A percentile compares a stretch with the other conserved stretches of the same genome.
Evolutionary conservation across 768 basidiomycete genomes (phyloP).

Genomic region (Phlebiopsis gigantea): DNA sequence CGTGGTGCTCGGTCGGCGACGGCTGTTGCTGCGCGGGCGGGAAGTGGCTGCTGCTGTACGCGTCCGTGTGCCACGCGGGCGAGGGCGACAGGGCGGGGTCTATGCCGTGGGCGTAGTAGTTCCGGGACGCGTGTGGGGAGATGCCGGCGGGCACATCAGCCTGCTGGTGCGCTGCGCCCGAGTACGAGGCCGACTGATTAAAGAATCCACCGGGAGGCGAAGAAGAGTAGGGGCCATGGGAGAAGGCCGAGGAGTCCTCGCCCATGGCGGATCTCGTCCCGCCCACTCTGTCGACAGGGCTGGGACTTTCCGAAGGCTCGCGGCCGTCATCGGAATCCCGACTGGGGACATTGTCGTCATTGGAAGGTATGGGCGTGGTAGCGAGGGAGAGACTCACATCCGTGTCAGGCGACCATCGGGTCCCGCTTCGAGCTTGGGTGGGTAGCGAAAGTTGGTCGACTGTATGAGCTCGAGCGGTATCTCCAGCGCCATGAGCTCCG

Average conservation of each 20-base stretch:
- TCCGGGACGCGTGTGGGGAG: conserved; percentile 1
- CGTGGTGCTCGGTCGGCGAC: not conserved
- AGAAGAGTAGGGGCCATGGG: conserved; percentile 12
- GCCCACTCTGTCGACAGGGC: conserved; percentile 6
- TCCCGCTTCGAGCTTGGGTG: conserved; percentile 72
- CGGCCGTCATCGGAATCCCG: conserved; percentile 11
- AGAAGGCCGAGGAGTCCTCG: conserved; percentile 20
- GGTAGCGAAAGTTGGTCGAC: conserved; percentile 77
- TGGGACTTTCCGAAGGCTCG: conserved; percentile 12
- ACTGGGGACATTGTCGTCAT: conserved; percentile 3
- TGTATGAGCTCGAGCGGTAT: conserved; percentile 78
- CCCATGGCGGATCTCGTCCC: conserved; percentile 5
- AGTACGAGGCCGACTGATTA: conserved; percentile 2
- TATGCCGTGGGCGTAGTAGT: conserved; percentile 4
- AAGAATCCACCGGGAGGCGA: not conserved
- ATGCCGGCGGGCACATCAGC: conserved; percentile 1
- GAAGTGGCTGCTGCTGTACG: not conserved
- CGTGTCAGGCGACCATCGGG: conserved; percentile 63
- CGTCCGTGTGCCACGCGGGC: not conserved
- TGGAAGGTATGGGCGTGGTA: not conserved
- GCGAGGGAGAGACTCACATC: conserved; percentile 41
- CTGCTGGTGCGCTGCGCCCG: not conserved
- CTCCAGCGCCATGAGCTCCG: conserved; percentile 66
- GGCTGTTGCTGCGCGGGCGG: not conserved
- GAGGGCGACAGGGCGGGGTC: conserved; percentile 1